Base-by-base conservation (phyloP, 352 stramenopile species). In the Globisporangium middletonii region DNA sequence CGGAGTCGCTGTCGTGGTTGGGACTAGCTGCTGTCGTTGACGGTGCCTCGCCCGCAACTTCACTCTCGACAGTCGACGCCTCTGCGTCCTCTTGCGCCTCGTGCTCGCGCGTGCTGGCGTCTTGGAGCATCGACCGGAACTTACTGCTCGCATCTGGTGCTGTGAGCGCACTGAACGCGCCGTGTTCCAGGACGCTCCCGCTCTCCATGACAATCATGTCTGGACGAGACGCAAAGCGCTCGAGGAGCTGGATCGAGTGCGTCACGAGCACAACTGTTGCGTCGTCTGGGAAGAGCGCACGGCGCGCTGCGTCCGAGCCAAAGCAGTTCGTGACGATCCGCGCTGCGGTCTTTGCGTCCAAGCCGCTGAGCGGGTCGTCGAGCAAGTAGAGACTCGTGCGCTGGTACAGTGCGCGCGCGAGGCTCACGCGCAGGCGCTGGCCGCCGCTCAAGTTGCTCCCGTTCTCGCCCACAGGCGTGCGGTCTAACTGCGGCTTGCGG, bases 401-500 rank as follows among this genome's bases (percentile, higher is more conserved):
- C 45, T 89, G 73, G 41, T 95, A 96, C 19, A 96, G 59, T 26
- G 83, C 85, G 7, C 89, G 83, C 9, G 89, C 89, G 2, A 97
- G 72, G n/a, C 79, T 89, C 50, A 97, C 79, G 56, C 89, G 70
- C 23, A 88, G 62, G 7, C 74, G 75, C 57, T 97, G 89, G 0
- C 89, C 89, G 8, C 89, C 89, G 55, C 84, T 96, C 30, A 97
- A 88, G 46, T 93, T 95, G 52, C 57, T 79, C 18, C 88, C 90
- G 43, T 83, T 79, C 50, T 95, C 87, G 35, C 75, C 76, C 28
- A 94, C 71, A 4, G 63, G 45, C 9, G 77, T 65, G 5, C 72
- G 60, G 35, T 89, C 83, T n/a, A 72, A 75, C 3, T 60, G 56
- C 16, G 69, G 62, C 28, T 74, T 74, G 54, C 63, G 37, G 2